Percentiles rank a stretch among this genome's conserved stretches.
Conservation (phyloP, 495 filamentous ascomycete genomes). For the Tuber melanosporum region DNA sequence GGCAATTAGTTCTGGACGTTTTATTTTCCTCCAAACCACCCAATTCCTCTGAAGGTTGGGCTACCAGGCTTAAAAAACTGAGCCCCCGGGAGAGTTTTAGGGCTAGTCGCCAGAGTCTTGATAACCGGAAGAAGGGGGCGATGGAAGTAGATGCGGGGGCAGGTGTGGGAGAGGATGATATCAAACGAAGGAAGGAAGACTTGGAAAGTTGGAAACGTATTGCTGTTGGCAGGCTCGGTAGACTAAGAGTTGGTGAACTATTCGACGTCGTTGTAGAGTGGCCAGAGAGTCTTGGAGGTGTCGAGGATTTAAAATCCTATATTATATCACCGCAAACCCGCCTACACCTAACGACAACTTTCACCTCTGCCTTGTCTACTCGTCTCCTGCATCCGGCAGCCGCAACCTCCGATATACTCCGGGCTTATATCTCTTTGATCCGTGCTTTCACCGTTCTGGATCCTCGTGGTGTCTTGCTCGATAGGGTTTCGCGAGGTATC, state of each 20-base stretch:
- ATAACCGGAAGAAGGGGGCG: slow-evolving; percentile 36
- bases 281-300: slow-evolving; percentile 71
- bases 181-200: slow-evolving; percentile 45
- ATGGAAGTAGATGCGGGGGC: slow-evolving; percentile 39
- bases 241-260: slow-evolving; percentile 69
- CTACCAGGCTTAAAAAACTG: slow-evolving; percentile 36
- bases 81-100: slow-evolving; percentile 40
- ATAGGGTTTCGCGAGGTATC: slow-evolving; percentile 74
- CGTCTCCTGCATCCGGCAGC: slow-evolving; percentile 80
- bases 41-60: slow-evolving; percentile 25
- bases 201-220: slow-evolving; percentile 77
- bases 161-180: slow-evolving; percentile 38
- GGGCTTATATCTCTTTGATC: slow-evolving; percentile 87
- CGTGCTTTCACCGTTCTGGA: slow-evolving; percentile 83
- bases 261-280: slow-evolving; percentile 85
- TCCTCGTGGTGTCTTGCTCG: slow-evolving; percentile 81
- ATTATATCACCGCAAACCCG: slow-evolving; percentile 52
- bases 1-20: slow-evolving; percentile 38
- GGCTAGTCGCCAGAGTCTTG: slow-evolving; percentile 35
- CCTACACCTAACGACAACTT: slow-evolving; percentile 62
- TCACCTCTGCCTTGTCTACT: slow-evolving; percentile 60
- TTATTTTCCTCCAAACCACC: slow-evolving; percentile 35
- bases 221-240: slow-evolving; percentile 68
- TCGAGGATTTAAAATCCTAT: slow-evolving; percentile 63
- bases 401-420: slow-evolving; percentile 81